Base-by-base conservation (phyloP, 108 stramenopile species). In the Cyclotella sp. region DNA sequence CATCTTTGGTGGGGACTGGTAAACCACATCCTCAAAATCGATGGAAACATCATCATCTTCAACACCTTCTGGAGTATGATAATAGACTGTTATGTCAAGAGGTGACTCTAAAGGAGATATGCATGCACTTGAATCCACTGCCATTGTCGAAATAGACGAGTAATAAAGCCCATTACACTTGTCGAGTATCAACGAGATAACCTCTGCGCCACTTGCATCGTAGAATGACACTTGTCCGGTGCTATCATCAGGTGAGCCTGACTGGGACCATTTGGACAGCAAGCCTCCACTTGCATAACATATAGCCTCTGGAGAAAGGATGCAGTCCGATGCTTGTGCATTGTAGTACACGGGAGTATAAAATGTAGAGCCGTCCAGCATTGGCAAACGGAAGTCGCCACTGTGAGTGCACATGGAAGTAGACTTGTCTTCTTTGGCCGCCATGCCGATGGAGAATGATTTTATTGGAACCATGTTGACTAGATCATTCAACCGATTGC, bases 381-480 rank as follows among this genome's bases (percentile, higher is more conserved):
- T 58, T 14, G 19, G 24, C 5, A 58, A 5, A 5, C 3, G 10
- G 15, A 58, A 28, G 9, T 28, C 26, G 4, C 57, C 57, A 2
- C 27, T 1, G 5, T 58, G 22, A 3, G 57, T 58, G 57, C 57
- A 58, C 13, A 6, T 27, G 57, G 57, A 55, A n/a, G 54, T 55
- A 8, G 54, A 55, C 11, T 11, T 8, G n/a, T 9, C 16, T 18
- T 18, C 16, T 9, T 55, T 10, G 11, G 21, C 19, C n/a, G 54
- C 54, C 54, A 55, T 55, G n/a, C n/a, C n/a, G 54, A 55, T 55
- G 54, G 54, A 55, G 54, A 55, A 55, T n/a, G 54, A n/a, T 55
- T 18, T 55, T 18, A 55, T 55, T 9, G 11, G 8, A 11, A n/a
- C 24, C 12, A 58, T 28, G 57, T 58, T 28, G 27, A 28, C 27